Conservation (phyloP, 441 rosid genomes). For the Syzygium malaccense region DNA sequence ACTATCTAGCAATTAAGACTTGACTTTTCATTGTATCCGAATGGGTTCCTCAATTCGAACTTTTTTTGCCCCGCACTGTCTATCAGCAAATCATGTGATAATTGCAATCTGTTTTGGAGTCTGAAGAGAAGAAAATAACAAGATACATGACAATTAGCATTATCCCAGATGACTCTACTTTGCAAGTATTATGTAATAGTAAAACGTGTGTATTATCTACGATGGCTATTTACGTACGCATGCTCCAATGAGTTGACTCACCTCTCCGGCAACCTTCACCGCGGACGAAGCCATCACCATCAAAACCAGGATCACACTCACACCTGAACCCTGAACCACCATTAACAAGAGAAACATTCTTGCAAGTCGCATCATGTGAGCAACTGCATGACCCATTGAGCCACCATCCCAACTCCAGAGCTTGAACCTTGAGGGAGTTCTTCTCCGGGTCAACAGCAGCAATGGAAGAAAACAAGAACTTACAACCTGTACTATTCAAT, state of each 20-base stretch:
- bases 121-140: not conserved
- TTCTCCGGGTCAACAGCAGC: constrained; percentile 10
- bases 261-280: constrained; percentile 52
- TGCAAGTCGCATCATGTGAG: constrained; percentile 16
- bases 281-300: constrained; percentile 48
- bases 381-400: constrained; percentile 27
- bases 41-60: not conserved
- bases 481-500: constrained; percentile 20
- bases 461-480: constrained; percentile 41
- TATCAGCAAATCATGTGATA: not conserved
- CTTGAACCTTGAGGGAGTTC: constrained; percentile 25
- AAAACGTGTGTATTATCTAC: not conserved
- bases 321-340: constrained; percentile 33
- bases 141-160: not conserved
- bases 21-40: not conserved
- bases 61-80: not conserved
- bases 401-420: constrained; percentile 61
- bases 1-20: not conserved
- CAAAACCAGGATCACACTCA: constrained; percentile 33
- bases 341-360: not conserved
- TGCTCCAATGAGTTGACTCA: constrained; percentile 27
- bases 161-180: not conserved
- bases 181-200: not conserved
- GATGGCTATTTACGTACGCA: not conserved
- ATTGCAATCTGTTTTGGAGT: not conserved